Evolutionary conservation across 2,329 filamentous ascomycete species (phyloP), one percentile per base, ranked within the genome.

Genomic region (Bretziella fagacearum): DNA sequence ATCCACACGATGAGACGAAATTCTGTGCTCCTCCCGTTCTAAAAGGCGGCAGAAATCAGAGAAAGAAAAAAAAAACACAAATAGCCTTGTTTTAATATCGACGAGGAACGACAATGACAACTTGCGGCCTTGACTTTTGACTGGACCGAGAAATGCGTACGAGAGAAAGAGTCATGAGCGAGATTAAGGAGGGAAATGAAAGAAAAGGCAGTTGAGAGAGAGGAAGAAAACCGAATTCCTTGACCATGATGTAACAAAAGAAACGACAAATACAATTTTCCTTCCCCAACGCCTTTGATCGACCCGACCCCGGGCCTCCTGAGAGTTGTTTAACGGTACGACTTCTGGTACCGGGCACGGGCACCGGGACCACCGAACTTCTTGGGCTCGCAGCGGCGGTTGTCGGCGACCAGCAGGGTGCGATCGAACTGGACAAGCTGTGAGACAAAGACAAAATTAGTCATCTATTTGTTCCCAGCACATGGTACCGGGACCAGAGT

Each of bases 371-470:
- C 84, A 67, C 79, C 80, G 65, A 85, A 84, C 77, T 95, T 95
- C 87, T 96, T 96, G 72, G 89, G 89, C 79, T 98, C 91, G 70
- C 85, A 91, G 62, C 91, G 84, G 69, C 91, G 83, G 82, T 94
- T 95, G 72, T 98, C 91, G 69, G 91, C 91, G 62, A 98, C 91
- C 64, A 98, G 83, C 58, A 98, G 81, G 65, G 86, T 93, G 64
- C 87, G 80, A 77, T 94, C 86, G 76, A 89, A 98, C 68, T 86
- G 79, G 63, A 89, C 84, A 59, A 98, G 80, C 49, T 51, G 30
- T 46, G 36, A 1, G 15, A 35, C 58, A 84, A 84, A 72, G 89
- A 82, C 85, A 96, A 98, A 36, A 51, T 37, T 36, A 49, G 41
- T 18, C n/a, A 35, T 22, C 27, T 26, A 11, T 36, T 15, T n/a